Evolutionary conservation across 2,329 filamentous ascomycete genomes (phyloP).

Genomic region (Hyphodiscus sp.): DNA sequence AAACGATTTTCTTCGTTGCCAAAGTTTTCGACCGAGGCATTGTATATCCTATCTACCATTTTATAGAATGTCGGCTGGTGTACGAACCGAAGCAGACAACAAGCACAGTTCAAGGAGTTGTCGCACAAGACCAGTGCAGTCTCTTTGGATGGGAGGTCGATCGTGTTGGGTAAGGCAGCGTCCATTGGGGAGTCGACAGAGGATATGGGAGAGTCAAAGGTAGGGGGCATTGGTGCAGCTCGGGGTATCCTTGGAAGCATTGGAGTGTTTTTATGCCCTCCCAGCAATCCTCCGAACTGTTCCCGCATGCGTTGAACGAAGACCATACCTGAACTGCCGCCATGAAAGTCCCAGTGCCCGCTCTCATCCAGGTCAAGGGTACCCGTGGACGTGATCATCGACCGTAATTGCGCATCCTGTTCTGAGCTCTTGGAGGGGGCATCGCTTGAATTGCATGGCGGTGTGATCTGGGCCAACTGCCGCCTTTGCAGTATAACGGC

Average conservation of each 20-base stretch:
- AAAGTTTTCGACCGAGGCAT: slow-evolving; percentile 55
- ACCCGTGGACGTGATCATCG: slow-evolving; percentile 91
- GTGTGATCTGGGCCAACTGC: slow-evolving; percentile 1
- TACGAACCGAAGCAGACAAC: slow-evolving; percentile 60
- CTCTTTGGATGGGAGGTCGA: slow-evolving; percentile 64
- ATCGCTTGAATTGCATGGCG: slow-evolving; percentile 4
- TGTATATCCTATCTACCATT: slow-evolving; percentile 72
- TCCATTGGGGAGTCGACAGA: slow-evolving; percentile 27
- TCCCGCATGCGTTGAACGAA: slow-evolving; percentile 84
- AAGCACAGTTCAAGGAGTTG: slow-evolving; percentile 50
- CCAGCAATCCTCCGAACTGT: slow-evolving; percentile 73
- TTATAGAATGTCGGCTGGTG: slow-evolving; percentile 78
- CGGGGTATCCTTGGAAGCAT: slow-evolving; percentile 49
- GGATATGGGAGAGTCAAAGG: slow-evolving; percentile 28
- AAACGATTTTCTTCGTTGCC: slow-evolving; percentile 60
- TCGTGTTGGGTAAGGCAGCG: slow-evolving; percentile 28
- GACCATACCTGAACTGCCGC: slow-evolving; percentile 83
- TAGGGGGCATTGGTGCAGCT: slow-evolving; percentile 30
- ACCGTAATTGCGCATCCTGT: slow-evolving; percentile 71
- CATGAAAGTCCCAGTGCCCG: slow-evolving; percentile 92
- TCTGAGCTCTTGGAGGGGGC: slow-evolving; percentile 26
- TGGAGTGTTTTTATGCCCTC: slow-evolving; percentile 49
- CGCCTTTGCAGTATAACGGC: slow-evolving; percentile 57
- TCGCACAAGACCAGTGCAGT: slow-evolving; percentile 47
- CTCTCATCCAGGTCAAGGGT: slow-evolving; percentile 86